These are phyloP conservation scores for Coemansia asiatica DNA, from an alignment of 192 early-diverging fungal species.

Conservation along the genomic window DNA sequence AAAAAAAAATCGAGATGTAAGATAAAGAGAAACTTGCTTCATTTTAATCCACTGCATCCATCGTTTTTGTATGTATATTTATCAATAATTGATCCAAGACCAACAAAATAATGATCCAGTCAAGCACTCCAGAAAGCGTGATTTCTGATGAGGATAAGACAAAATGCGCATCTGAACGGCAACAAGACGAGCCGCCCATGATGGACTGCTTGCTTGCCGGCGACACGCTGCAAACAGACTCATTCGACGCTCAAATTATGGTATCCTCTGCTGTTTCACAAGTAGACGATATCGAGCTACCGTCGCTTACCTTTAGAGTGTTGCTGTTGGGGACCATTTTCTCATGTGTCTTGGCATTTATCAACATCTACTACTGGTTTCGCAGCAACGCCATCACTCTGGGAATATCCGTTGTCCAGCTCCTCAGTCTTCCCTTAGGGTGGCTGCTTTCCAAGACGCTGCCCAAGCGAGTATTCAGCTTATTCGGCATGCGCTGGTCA, in stretches of 20 bases:
- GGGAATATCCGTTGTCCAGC: constrained; percentile 62
- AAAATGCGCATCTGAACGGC: not conserved
- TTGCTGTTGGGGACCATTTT: constrained; percentile 66
- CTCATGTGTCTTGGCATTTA: constrained; percentile 58
- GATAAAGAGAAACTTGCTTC: too few species aligned
- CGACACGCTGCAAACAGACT: constrained; percentile 16
- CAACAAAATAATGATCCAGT: too few species aligned
- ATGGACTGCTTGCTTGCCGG: constrained; percentile 14
- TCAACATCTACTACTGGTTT: constrained; percentile 79
- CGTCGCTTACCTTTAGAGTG: constrained; percentile 67
- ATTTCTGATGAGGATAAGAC: not conserved
- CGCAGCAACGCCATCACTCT: constrained; percentile 72
- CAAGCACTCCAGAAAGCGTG: too few species aligned
- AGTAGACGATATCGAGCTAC: constrained; percentile 58
- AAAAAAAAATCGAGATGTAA: too few species aligned
- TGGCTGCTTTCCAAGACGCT: constrained; percentile 59
- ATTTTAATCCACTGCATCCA: too few species aligned
- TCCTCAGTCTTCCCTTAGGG: constrained; percentile 73
- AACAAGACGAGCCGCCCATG: too few species aligned
- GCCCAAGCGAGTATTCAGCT: constrained; percentile 48
- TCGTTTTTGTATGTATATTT: too few species aligned
- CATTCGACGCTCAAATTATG: constrained; percentile 22
- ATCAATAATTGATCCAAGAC: too few species aligned
- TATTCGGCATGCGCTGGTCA: constrained; percentile 40
- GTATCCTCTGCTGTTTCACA: constrained; percentile 55